Base-by-base conservation (phyloP, 768 basidiomycete species). In the Baorangia bicolor region DNA sequence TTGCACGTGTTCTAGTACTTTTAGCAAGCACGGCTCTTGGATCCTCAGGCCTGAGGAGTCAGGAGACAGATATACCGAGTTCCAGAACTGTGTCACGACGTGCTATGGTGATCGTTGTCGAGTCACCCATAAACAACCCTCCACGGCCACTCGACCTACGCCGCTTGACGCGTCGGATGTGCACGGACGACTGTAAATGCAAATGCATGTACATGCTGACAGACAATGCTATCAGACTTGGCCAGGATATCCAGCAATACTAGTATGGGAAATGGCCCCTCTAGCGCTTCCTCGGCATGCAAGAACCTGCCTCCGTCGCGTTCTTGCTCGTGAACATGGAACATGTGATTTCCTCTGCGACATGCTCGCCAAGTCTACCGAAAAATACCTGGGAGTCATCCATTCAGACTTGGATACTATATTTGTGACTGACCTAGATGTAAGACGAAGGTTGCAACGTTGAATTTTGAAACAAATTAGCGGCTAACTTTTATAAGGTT, bases 191-290 rank as follows among this genome's bases (percentile, higher is more conserved):
- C 68, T 99, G 96, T 78, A 85, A 85, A 69, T 99, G 98, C 68
- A 70, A 67, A 4, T 99, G 97, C 74, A 92, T 89, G 84, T 92
- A 94, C 66, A 73, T 77, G 45, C 77, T 92, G 35, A 93, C 91
- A 5, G 80, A 84, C 58, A 65, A 73, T 8, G 82, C 84, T 33
- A 60, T 81, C n/a, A 49, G 60, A 31, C 62, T 55, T 6, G 81
- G 82, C 0, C 62, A 64, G 38, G 61, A 54, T 2, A 73, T 90
- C 1, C 82, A 90, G 41, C 94, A 97, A 62, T 95, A 90, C 70
- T 83, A n/a, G n/a, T n/a, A 93, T 64, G 97, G 96, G 16, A 98
- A 98, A 76, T 98, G 96, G 96, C 92, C 95, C 0, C 98, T 99
- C 70, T 89, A 86, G 83, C 81, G 95, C 30, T 75, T 90, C 21